Conservation (phyloP, 495 filamentous ascomycete genomes). For the Cetradonia linearis region DNA sequence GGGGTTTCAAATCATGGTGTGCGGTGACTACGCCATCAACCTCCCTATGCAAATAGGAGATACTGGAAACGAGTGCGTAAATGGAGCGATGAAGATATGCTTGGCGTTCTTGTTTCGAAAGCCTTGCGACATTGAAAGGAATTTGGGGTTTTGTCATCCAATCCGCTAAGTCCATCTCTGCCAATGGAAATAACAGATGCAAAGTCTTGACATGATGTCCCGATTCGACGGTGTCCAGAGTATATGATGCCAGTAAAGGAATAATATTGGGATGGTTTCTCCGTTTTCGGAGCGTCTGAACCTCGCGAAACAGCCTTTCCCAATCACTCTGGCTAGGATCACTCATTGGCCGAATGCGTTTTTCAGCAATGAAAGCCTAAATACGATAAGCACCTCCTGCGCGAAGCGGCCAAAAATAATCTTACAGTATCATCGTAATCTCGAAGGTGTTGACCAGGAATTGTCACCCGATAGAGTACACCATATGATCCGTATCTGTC, state of each 20-base stretch:
- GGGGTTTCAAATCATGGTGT: conserved; percentile 21
- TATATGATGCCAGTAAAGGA: conserved; percentile 19
- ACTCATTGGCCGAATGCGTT: conserved; percentile 17
- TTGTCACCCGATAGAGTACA: conserved; percentile 13
- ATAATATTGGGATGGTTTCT: conserved; percentile 17
- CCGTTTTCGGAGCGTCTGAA: conserved; percentile 18
- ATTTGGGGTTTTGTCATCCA: conserved; percentile 13
- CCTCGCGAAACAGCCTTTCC: conserved; percentile 18
- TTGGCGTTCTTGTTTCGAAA: conserved; percentile 12
- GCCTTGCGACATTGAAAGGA: conserved; percentile 9
- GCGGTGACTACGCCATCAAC: conserved; percentile 16
- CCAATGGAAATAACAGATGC: conserved; percentile 20
- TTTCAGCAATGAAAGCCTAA: conserved; percentile 20
- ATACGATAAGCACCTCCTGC: conserved; percentile 12
- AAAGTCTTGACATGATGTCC: conserved; percentile 16
- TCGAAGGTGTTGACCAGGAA: conserved; percentile 13
- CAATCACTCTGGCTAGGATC: conserved; percentile 13
- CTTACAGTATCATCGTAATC: conserved; percentile 12
- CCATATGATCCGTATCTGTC: conserved; percentile 17
- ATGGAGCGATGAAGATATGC: conserved; percentile 18
- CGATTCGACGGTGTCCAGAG: conserved; percentile 15
- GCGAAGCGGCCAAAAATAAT: not conserved
- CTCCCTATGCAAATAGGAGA: conserved; percentile 19
- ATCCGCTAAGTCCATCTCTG: conserved; percentile 19
- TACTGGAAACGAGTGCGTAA: conserved; percentile 16